Base-by-base conservation (phyloP, 2,329 filamentous ascomycete genomes). In the Trichoderma atrobrunneum region DNA sequence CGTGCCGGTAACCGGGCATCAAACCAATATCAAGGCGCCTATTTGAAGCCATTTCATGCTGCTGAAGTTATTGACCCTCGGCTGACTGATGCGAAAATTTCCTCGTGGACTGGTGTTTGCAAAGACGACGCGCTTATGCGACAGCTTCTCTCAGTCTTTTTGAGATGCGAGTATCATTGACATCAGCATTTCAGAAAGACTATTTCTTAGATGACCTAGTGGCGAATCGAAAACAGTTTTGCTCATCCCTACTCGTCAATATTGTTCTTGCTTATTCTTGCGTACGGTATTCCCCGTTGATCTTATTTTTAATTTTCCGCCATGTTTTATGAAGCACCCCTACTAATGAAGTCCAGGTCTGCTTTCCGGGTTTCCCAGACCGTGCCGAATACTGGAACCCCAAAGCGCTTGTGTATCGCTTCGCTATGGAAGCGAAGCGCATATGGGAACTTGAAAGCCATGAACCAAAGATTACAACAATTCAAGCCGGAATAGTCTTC, bases 21-120 rank as follows among this genome's bases (percentile, higher is more conserved):
- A 18, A 36, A 5, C 21, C 28, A 28, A 30, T 51, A 59, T 26
- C 28, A 70, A 69, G 34, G 3, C 30, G 21, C 36, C 7, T 76
- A 82, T 54, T 62, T 78, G 11, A 80, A 76, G 67, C 80, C 81
- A 0, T 72, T 60, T 12, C 64, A 60, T 24, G 65, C 70, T 11
- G 65, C 70, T 11, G 73, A 73, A 1, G 62, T 83, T 2, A 72
- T 80, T 3, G 77, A 82, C 2, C 78, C 78, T 1, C 74, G 74
- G 14, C 75, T 83, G 14, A 72, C 74, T 14, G 75, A 75, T n/a
- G 56, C 69, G 8, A 67, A 66, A 16, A 69, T 73, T 26, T 75
- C 74, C 4, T 43, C 5, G 26, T 76, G 74, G 74, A 76, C 74
- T 0, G 28, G 28, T 16, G 74, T 76, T 16, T 70, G 56, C 5